Evolutionary conservation across 176 grass and related monocot species (phyloP).

Genomic region (Urochloa ruziziensis): DNA sequence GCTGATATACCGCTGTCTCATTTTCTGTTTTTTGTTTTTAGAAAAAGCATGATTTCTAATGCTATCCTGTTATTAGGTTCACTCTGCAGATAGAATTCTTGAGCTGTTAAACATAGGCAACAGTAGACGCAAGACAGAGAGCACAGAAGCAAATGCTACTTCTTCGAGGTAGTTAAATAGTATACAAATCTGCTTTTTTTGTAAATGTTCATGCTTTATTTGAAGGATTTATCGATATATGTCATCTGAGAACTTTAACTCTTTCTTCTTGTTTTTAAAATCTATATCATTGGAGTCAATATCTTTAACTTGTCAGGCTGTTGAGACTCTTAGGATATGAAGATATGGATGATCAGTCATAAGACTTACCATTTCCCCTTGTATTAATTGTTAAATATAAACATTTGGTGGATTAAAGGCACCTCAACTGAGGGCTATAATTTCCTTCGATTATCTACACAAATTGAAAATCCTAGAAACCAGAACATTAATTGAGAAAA

Average conservation of each 20-base stretch:
- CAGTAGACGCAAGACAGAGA: constrained; percentile 95
- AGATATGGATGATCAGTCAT: neutral
- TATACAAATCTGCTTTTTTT: neutral
- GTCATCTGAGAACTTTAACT: neutral
- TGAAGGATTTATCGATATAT: neutral
- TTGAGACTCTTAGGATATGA: neutral
- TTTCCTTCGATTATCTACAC: neutral
- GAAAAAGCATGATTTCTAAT: neutral
- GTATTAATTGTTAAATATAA: no score
- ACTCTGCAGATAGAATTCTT: constrained; percentile 96
- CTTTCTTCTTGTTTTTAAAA: neutral
- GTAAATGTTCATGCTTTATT: neutral
- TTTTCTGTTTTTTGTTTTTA: constrained; percentile 3
- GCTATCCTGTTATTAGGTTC: constrained; percentile 57
- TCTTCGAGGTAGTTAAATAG: constrained; percentile 77
- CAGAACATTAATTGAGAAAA: neutral
- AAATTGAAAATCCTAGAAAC: neutral
- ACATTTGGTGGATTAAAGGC: neutral
- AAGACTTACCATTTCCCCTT: neutral
- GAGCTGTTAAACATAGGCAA: constrained; percentile 98
- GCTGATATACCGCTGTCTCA: neutral
- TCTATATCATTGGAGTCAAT: neutral
- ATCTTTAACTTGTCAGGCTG: neutral
- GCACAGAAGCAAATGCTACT: constrained; percentile 90
- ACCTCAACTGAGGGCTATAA: neutral